Base-by-base conservation (phyloP, 208 protist species). In the Crithidia thermophila region DNA sequence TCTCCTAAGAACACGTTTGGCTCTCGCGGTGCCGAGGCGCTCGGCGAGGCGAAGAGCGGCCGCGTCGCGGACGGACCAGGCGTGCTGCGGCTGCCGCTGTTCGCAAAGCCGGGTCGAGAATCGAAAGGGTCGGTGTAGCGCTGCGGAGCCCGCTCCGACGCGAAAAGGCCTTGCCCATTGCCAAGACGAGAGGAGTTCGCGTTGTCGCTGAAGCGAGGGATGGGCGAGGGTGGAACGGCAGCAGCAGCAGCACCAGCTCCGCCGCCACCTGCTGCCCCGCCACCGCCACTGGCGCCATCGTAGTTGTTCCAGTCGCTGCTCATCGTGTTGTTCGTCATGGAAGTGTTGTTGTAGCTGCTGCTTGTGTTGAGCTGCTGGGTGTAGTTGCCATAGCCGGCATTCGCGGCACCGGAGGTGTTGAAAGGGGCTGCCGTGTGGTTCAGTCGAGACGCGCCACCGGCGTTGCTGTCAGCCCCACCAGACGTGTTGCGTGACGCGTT, bases 241-340 rank as follows among this genome's bases (percentile, higher is more conserved):
- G 39, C 21, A 0, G 21, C 52, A 3, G n/a, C 52, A 27, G n/a
- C n/a, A n/a, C n/a, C n/a, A n/a, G n/a, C n/a, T n/a, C n/a, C n/a
- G n/a, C n/a, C n/a, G n/a, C n/a, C n/a, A n/a, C n/a, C n/a, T n/a
- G n/a, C n/a, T n/a, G n/a, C n/a, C n/a, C 5, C 30, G 33, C 34
- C 23, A 20, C 28, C 49, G 14, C 49, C 52, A 37, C 20, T 5
- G 16, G 7, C 33, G 39, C 62, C 43, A 0, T 60, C 37, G 34
- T 37, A 28, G 27, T 50, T 52, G 34, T 59, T 14, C 10, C 37
- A 45, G 27, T 70, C 63, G 30, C 56, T 61, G 56, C 8, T 65
- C 33, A 61, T 60, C 43, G 71, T 77, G 39, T 70, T 66, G 49
- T 70, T 67, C 11, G 57, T 58, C 71, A 77, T 56, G 30, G 25